These are phyloP conservation scores for Pleurotus citrinopileatus DNA, from an alignment of 768 basidiomycete genomes.

Conservation along the genomic window DNA sequence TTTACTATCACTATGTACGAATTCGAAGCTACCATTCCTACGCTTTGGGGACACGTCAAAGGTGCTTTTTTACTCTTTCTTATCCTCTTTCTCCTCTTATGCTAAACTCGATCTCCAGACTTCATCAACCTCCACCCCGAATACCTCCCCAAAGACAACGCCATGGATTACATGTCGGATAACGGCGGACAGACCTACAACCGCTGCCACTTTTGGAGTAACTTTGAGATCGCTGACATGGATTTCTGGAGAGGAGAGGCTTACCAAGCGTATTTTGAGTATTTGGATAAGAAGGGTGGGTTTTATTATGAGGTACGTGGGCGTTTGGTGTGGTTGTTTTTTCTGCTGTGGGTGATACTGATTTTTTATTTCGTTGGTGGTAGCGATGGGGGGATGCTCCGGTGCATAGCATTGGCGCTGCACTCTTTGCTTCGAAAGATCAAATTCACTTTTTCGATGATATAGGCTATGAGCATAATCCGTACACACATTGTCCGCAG, in stretches of 20 bases:
- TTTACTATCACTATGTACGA: slow-evolving; percentile 82
- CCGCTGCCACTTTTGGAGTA: slow-evolving; percentile 81
- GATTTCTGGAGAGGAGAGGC: slow-evolving; percentile 86
- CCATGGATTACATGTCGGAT: slow-evolving; percentile 73
- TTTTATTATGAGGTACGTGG: slow-evolving; percentile 92
- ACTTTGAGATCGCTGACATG: slow-evolving; percentile 90
- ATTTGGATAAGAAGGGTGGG: slow-evolving; percentile 78
- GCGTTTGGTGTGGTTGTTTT: slow-evolving; percentile 14
- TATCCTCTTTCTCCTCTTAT: background rate
- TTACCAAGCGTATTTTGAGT: slow-evolving; percentile 81
- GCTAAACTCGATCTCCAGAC: slow-evolving; percentile 36
- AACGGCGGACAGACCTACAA: slow-evolving; percentile 65
- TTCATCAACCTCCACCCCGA: slow-evolving; percentile 66
- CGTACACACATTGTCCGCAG: slow-evolving; percentile 73
- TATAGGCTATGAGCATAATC: slow-evolving; percentile 82
- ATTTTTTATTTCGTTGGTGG: slow-evolving; percentile 41
- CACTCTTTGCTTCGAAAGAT: slow-evolving; percentile 69
- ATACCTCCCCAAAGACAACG: slow-evolving; percentile 59
- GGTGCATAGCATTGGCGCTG: slow-evolving; percentile 79
- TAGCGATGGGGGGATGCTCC: slow-evolving; percentile 87
- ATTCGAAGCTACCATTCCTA: slow-evolving; percentile 76
- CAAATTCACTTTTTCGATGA: slow-evolving; percentile 82
- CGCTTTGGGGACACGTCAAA: slow-evolving; percentile 75
- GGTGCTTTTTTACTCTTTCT: slow-evolving; percentile 32
- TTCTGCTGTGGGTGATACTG: background rate